Evolutionary conservation across 371 early-diverging fungal genomes (phyloP).

Genomic region (Mortierella sp.): DNA sequence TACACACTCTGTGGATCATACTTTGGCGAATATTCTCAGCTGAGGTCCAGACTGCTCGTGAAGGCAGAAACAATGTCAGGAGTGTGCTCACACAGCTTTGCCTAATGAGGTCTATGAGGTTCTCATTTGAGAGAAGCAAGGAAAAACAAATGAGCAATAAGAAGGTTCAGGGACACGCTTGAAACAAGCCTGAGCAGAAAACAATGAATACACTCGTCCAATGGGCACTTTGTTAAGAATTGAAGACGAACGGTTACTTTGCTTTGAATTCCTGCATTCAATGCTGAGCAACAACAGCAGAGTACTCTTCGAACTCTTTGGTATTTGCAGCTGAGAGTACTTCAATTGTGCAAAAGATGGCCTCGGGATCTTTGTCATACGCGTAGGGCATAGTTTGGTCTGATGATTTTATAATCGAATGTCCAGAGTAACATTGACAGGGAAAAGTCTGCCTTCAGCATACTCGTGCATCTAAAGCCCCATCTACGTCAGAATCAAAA

Average conservation of each 20-base stretch:
- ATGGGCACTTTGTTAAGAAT: neutral
- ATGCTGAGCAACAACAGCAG: constrained; percentile 21
- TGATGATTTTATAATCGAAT: constrained; percentile 38
- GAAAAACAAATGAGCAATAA: neutral
- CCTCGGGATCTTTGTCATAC: constrained; percentile 44
- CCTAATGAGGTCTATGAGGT: constrained; percentile 45
- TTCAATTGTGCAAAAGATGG: constrained; percentile 34
- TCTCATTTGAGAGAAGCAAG: neutral
- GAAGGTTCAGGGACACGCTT: too few species aligned
- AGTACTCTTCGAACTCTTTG: constrained; percentile 19
- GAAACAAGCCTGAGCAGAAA: too few species aligned
- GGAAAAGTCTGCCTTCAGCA: constrained; percentile 9
- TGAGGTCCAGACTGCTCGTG: constrained; percentile 12
- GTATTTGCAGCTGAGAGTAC: constrained; percentile 24
- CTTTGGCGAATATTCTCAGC: constrained; percentile 38
- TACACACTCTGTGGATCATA: constrained; percentile 51
- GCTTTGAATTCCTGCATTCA: constrained; percentile 42
- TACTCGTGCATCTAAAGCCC: constrained; percentile 24
- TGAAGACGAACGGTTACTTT: constrained; percentile 6
- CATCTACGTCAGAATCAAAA: neutral
- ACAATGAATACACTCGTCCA: too few species aligned
- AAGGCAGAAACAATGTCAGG: constrained; percentile 27
- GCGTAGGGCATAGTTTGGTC: constrained; percentile 11
- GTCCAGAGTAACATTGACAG: constrained; percentile 32
- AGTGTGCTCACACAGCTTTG: constrained; percentile 38